phyloP scores from a whole-genome alignment of 805 yeast species.

The Scheffersomyces amazonensis region DNA sequence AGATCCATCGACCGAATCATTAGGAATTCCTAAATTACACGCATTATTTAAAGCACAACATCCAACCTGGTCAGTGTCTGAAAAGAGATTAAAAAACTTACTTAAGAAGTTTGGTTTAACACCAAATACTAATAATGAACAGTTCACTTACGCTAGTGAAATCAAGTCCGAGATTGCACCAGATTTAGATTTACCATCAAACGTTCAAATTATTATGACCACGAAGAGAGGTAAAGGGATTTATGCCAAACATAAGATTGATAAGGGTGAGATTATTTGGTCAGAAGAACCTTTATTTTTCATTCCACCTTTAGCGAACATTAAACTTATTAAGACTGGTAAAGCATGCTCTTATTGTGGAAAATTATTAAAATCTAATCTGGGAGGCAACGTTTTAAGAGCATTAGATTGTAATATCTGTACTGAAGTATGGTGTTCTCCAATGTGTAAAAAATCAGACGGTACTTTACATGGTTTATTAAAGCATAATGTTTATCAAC shows the following conservation, averaged over 20 bases:
- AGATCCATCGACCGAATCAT: conserved; percentile 59
- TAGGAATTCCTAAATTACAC: conserved; percentile 55
- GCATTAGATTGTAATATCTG: conserved; percentile 69
- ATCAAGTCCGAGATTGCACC: conserved; percentile 54
- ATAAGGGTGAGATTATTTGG: conserved; percentile 56
- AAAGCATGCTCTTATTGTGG: conserved; percentile 77
- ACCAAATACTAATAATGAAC: conserved; percentile 25
- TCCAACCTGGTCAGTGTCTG: conserved; percentile 62
- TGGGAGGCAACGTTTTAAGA: conserved; percentile 29
- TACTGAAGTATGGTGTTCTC: conserved; percentile 68
- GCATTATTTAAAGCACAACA: conserved; percentile 47
- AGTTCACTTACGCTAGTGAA: conserved; percentile 50
- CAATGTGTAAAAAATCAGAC: conserved; percentile 54
- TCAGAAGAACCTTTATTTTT: conserved; percentile 58
- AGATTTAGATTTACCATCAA: conserved; percentile 34
- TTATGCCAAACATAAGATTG: conserved; percentile 46
- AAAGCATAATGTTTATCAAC: conserved; percentile 48
- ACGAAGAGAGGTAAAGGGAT: conserved; percentile 60
- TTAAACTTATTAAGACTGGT: conserved; percentile 55
- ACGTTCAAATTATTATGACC: conserved; percentile 47
- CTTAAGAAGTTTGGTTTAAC: conserved; percentile 57
- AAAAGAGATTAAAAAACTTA: conserved; percentile 51
- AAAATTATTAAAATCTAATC: conserved; percentile 36
- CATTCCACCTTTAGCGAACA: conserved; percentile 66
- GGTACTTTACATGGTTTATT: conserved; percentile 48